phyloP scores from a whole-genome alignment of 164 flowering plant species.

The Cinnamomum micranthum region DNA sequence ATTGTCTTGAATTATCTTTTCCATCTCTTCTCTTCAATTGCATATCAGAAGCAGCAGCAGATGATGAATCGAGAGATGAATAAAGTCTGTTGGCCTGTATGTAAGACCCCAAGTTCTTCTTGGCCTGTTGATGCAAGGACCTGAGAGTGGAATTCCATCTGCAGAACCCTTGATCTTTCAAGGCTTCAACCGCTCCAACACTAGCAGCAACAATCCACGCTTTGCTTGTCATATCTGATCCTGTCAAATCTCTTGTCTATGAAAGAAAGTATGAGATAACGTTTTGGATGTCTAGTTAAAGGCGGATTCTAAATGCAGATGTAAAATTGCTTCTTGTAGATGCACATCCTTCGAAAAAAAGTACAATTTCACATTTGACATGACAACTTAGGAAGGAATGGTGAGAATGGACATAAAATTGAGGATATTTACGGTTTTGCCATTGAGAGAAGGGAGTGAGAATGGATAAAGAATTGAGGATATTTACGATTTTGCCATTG shows the following conservation, averaged over 20 bases:
- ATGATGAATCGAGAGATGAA: constrained; percentile 3
- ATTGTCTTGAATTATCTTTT: background rate
- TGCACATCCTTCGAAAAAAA: no score
- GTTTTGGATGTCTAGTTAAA: background rate
- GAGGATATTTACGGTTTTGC: no score
- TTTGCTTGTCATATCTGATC: constrained; percentile 4
- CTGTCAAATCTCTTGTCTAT: background rate
- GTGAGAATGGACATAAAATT: no score
- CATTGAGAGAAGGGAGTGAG: no score
- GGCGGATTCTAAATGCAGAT: no score
- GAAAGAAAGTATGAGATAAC: background rate
- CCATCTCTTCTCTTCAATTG: background rate
- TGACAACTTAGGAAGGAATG: no score
- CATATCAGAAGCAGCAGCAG: background rate
- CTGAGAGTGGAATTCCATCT: constrained; percentile 20
- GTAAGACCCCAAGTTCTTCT: constrained; percentile 9
- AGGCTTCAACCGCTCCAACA: background rate
- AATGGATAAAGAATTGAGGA: no score
- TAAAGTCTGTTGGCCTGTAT: constrained; percentile 11
- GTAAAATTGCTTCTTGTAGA: no score
- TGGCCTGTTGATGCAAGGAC: constrained; percentile 12
- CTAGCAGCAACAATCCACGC: constrained; percentile 20
- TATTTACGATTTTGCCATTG: no score
- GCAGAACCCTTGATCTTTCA: constrained; percentile 23
- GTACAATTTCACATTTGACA: no score